These are phyloP conservation scores for Komagataella ulmi DNA, from an alignment of 805 yeast genomes.

Conservation along the genomic window DNA sequence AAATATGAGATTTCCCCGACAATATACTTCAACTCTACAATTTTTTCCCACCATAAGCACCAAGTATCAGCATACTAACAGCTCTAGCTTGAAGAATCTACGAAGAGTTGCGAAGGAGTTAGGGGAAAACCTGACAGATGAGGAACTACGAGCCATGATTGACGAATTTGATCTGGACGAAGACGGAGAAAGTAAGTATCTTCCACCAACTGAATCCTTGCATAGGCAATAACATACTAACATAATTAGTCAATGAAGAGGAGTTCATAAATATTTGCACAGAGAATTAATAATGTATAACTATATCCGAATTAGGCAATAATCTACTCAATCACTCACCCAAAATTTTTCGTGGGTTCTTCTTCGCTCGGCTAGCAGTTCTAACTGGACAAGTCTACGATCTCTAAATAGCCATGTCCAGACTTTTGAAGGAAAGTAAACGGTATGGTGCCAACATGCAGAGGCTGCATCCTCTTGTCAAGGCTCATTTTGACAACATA, in stretches of 20 bases:
- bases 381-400: background rate
- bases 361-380: background rate
- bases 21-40: background rate
- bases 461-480: background rate
- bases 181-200: slow-evolving; percentile 70
- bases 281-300: slow-evolving; percentile 28
- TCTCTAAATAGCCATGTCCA: background rate
- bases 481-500: slow-evolving; percentile 10
- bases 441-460: slow-evolving; percentile 1
- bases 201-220: background rate
- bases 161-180: slow-evolving; percentile 94
- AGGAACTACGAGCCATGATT: slow-evolving; percentile 91
- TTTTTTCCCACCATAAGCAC: background rate
- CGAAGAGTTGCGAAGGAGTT: slow-evolving; percentile 85
- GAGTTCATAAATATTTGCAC: slow-evolving; percentile 85
- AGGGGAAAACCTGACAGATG: slow-evolving; percentile 87
- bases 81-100: slow-evolving; percentile 47
- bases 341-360: background rate
- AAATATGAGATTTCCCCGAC: background rate
- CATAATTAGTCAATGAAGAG: slow-evolving; percentile 51
- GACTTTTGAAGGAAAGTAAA: background rate
- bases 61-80: slow-evolving; percentile 1
- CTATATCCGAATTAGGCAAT: background rate
- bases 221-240: slow-evolving; percentile 13
- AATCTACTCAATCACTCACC: background rate